Evolutionary conservation across 2,329 filamentous ascomycete genomes (phyloP).

Genomic region (Aspergillus arachidicola): DNA sequence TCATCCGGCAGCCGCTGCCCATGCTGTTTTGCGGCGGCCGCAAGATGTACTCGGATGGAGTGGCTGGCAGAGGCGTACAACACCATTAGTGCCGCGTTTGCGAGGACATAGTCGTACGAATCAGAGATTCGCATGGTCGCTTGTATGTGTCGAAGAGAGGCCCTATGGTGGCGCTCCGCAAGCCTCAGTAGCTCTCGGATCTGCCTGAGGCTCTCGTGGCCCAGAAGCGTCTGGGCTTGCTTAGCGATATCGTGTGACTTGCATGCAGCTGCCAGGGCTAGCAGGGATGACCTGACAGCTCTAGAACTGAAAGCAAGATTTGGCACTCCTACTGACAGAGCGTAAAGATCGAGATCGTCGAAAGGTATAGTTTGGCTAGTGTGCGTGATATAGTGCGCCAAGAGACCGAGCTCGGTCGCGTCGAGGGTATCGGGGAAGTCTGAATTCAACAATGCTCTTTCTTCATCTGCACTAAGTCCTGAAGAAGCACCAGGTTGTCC

Average conservation of each 20-base stretch:
- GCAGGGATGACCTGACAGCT: constrained; percentile 46
- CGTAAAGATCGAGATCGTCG: constrained; percentile 43
- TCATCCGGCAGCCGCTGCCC: constrained; percentile 23
- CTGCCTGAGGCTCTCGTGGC: constrained; percentile 21
- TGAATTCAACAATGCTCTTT: background rate
- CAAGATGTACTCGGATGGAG: constrained; percentile 38
- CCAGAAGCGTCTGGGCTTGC: background rate
- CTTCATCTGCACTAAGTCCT: constrained; percentile 2
- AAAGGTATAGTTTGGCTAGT: constrained; percentile 42
- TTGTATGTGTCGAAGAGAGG: constrained; percentile 43
- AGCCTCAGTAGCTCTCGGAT: constrained; percentile 26
- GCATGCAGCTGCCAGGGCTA: constrained; percentile 47
- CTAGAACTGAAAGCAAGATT: constrained; percentile 45
- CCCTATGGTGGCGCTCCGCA: constrained; percentile 42
- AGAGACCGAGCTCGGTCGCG: constrained; percentile 38
- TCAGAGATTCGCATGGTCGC: constrained; percentile 32
- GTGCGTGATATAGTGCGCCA: constrained; percentile 48
- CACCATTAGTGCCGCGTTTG: constrained; percentile 48
- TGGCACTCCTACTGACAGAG: constrained; percentile 47
- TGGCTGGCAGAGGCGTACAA: constrained; percentile 46
- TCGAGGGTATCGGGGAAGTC: constrained; percentile 14
- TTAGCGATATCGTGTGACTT: constrained; percentile 35
- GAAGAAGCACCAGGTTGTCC: constrained; percentile 6
- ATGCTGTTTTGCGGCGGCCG: constrained; percentile 22
- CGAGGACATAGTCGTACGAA: constrained; percentile 40